Evolutionary conservation across 352 stramenopile genomes (phyloP).

Genomic region (Globisporangium mamillatum): DNA sequence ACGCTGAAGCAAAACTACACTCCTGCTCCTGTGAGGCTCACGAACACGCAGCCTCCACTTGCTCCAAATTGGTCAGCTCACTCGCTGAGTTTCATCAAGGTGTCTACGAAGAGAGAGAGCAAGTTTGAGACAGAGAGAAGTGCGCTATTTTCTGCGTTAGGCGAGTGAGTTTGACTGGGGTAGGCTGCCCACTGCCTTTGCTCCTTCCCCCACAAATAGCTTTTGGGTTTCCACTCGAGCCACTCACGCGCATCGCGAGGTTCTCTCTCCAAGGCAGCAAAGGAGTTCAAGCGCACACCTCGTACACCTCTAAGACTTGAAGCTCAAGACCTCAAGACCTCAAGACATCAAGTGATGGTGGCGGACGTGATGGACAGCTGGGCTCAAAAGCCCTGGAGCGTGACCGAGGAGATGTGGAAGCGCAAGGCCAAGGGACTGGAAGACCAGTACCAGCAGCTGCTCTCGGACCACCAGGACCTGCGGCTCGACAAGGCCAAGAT

Average conservation of each 20-base stretch:
- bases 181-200: neutral
- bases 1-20: neutral
- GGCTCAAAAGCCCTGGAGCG: conserved; percentile 57
- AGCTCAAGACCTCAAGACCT: neutral
- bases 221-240: conserved; percentile 6
- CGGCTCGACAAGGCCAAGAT: conserved; percentile 68
- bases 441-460: conserved; percentile 64
- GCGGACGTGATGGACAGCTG: conserved; percentile 51
- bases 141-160: neutral
- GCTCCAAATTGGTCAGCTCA: neutral
- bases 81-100: neutral
- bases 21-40: neutral
- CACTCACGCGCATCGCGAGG: neutral
- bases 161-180: neutral
- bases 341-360: conserved; percentile 17
- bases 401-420: conserved; percentile 79
- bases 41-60: neutral
- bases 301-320: neutral
- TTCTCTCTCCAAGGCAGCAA: neutral
- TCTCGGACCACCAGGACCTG: conserved; percentile 69
- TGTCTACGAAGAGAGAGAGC: neutral
- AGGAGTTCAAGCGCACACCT: neutral
- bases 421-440: conserved; percentile 65
- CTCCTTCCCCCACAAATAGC: conserved; percentile 4
- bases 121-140: neutral